Evolutionary conservation across 192 early-diverging fungal species (phyloP), one percentile per base, ranked within the genome.

Genomic region (Coemansia guatemalensis): DNA sequence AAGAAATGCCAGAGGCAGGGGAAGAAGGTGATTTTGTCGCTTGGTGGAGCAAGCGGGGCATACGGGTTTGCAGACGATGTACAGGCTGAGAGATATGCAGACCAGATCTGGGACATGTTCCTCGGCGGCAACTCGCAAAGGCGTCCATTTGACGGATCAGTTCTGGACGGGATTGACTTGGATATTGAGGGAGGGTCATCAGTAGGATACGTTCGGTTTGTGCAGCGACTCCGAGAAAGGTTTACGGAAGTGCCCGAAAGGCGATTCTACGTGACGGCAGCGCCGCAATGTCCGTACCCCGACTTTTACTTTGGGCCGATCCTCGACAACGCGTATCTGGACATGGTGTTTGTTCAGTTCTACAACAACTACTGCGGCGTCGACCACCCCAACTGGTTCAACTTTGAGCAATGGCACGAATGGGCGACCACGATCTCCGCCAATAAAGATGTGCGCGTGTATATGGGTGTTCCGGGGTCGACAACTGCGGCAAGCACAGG

Each of bases 331-430:
- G 83, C 88, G 3, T 87, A 84, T 54, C 70, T 87, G 6, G 87
- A 89, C 56, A 82, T 89, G 86, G 77, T 92, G 0, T 88, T 85
- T 83, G 85, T 92, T 1, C 90, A 92, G 72, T 92, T 89, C 60
- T 92, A 92, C 80, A 92, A 92, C 79, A 92, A 92, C 75, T 90
- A 86, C 69, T 92, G 90, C 51, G 75, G 82, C 25, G 67, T 84
- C 5, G 75, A 78, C 58, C 71, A 73, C 48, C 60, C 76, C 55
- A 75, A 72, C 48, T 84, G 80, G 66, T 92, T 88, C 75, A 92
- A 92, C 73, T 92, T 86, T 74, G 85, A 85, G 35, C 78, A 82
- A 51, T 92, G 90, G 90, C 81, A 88, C 33, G 81, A 77, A 22
- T 90, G 89, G 87, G 85, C 87, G 4, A 82, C 82, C 14, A 75